Base-by-base conservation (phyloP, 2,329 filamentous ascomycete species). In the Claviceps paspali region DNA sequence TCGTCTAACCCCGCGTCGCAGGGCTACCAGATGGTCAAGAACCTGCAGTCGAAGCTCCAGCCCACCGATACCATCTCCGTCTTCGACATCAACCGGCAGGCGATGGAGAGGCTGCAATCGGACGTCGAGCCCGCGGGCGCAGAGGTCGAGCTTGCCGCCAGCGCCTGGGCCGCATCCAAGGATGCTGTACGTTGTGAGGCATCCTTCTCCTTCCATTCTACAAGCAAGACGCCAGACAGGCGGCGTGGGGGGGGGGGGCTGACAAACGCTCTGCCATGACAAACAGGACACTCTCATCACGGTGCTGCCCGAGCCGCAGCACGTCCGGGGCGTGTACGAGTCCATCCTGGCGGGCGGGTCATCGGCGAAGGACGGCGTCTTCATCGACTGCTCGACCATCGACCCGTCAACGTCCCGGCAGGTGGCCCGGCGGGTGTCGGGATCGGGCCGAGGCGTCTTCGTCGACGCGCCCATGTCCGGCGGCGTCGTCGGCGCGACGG, bases 381-480 rank as follows among this genome's bases (percentile, higher is more conserved):
- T 93, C 57, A 91, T 98, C 53, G 91, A 98, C 59, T 88, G 82
- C 58, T 96, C 88, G 3, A 98, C 91, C 12, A 96, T 98, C 52
- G 91, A 96, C 58, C 86, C 87, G 0, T 76, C 76, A 23, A 84
- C 86, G 2, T 95, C 87, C 1, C 75, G 75, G 28, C 70, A 76
- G 46, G 79, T 96, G 5, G 85, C 86, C 17, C 67, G 76, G 42
- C 68, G 70, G 18, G 78, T 92, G 2, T 43, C 58, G 40, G 70
- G 71, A 5, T 74, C 75, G 1, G 67, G 73, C 1, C 72, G 80
- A 52, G 83, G 83, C 37, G 70, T 68, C 36, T 95, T 96, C 52
- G 78, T 95, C 41, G 91, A 98, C 54, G 88, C 91, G 3, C 91
- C 91, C 31, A 94, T 98, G 80, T 96, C 88, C 0, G 91, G 91